Base-by-base conservation (phyloP, 768 basidiomycete genomes). In the Agrocybe chaxingu region DNA sequence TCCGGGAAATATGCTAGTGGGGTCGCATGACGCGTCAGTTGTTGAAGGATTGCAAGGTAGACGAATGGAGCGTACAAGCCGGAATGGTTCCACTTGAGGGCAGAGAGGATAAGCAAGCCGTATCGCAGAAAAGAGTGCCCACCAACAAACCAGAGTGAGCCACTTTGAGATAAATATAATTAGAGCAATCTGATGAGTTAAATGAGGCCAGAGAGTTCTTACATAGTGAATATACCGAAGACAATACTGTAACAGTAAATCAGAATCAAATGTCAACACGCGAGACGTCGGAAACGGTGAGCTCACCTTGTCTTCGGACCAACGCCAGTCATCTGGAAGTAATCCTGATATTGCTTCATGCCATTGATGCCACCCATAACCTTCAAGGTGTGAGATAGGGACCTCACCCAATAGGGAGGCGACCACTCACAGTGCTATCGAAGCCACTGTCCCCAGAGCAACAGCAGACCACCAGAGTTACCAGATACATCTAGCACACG, bases 291-390 rank as follows among this genome's bases (percentile, higher is more conserved):
- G 44, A 35, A 18, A 35, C 9, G n/a, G 29, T 13, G 19, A 16
- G 55, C 63, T 43, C 54, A 70, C 71, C 74, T 71, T 6, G 77
- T 78, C 52, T 69, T 70, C n/a, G 67, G 64, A 12, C 73, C 72
- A 42, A 74, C 70, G 30, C 68, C 65, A 3, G 53, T 62, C 67
- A 79, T 51, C 16, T 70, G 71, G 56, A 81, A 81, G 54, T 76
- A 80, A 0, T 56, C 38, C 52, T 79, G 77, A 52, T 74, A 75
- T 47, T 75, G 72, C 16, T 57, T 50, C 78, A 80, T 80, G 45
- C 70, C 70, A 56, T 81, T 79, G 59, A 79, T 74, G 42, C 76
- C 74, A 19, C 74, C 70, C 78, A 80, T 79, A 50, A 79, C 76
- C 74, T 75, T 52, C 13, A 55, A 33, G 31, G 24, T 8, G 4